Evolutionary conservation across 108 stramenopile genomes (phyloP).

Genomic region (Nitzschia palea): DNA sequence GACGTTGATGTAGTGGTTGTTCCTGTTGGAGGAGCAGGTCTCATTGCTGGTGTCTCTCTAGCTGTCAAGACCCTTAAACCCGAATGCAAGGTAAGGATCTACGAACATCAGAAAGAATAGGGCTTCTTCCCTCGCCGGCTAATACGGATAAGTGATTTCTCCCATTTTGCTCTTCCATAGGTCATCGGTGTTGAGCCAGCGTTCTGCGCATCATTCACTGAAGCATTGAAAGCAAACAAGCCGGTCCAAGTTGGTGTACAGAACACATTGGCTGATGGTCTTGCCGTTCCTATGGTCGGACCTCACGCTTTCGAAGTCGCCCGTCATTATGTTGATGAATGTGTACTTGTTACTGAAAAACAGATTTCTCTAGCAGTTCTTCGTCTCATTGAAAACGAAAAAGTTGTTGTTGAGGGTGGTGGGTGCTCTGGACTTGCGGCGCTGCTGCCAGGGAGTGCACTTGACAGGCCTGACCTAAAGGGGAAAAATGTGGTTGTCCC

Average conservation of each 20-base stretch:
- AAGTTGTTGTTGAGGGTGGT: constrained; percentile 93
- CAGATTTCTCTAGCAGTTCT: constrained; percentile 90
- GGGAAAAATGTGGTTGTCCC: constrained; percentile 95
- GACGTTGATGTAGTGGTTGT: constrained; percentile 91
- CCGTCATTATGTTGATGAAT: constrained; percentile 88
- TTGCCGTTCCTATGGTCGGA: constrained; percentile 93
- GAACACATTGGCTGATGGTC: constrained; percentile 94
- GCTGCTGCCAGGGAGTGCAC: constrained; percentile 84
- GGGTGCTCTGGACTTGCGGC: constrained; percentile 92
- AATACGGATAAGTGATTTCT: constrained; percentile 26
- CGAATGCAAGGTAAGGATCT: constrained; percentile 53
- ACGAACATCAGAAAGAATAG: no score
- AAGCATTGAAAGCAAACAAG: constrained; percentile 78
- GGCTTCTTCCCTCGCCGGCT: constrained; percentile 31
- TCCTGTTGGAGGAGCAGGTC: constrained; percentile 95
- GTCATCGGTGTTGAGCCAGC: constrained; percentile 94
- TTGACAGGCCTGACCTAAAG: constrained; percentile 80
- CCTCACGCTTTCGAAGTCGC: constrained; percentile 91
- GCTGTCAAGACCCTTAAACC: constrained; percentile 95
- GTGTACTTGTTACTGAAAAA: constrained; percentile 77
- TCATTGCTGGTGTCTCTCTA: constrained; percentile 92
- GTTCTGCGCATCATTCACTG: constrained; percentile 89
- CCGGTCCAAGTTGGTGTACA: constrained; percentile 65
- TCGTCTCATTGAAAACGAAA: constrained; percentile 94
- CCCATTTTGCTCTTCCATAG: no score